Evolutionary conservation across 192 early-diverging fungal genomes (phyloP), one percentile per base, ranked within the genome.

Genomic region (Rhizophlyctis rosea): DNA sequence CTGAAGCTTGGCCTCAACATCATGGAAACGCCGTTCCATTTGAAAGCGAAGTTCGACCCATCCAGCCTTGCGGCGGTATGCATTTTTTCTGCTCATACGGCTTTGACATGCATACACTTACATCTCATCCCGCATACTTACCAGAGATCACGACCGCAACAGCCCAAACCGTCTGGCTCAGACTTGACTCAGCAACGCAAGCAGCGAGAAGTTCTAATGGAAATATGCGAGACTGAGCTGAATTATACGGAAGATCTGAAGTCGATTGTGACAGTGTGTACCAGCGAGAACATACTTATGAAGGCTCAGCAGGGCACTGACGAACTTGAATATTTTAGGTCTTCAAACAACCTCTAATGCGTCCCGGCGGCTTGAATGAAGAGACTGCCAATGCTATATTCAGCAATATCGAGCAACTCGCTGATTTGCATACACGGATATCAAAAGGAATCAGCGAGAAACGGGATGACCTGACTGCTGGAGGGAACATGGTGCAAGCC

Each of bases 171-270:
- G n/a, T n/a, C n/a, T n/a, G 39, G 39, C 18, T 7, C 18, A 24
- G 73, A 75, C 13, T 48, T 48, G 30, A 62, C 29, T 1, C 60
- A 62, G 31, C 47, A 50, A 0, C 64, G 61, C 34, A 76, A 76
- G 31, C 70, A 76, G 35, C 47, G 62, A 4, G 74, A 67, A 50
- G 66, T 76, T 21, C 33, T 76, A 18, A 60, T 57, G 47, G 74
- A 76, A 52, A 76, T 76, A 25, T 14, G 47, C 33, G 74, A 76
- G 47, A 72, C 73, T 0, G 77, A 79, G 31, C 60, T 64, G 34
- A 62, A 58, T 30, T 79, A 79, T 53, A 56, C 49, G 1, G 62
- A 69, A 28, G 73, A 77, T 55, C 54, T 80, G 7, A 62, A 66
- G 29, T 50, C 54, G 14, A 30, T 79, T n/a, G 63, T 72, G 34